These are phyloP conservation scores for Tritrichomonas musculus DNA, from an alignment of 208 protist species.

Conservation along the genomic window DNA sequence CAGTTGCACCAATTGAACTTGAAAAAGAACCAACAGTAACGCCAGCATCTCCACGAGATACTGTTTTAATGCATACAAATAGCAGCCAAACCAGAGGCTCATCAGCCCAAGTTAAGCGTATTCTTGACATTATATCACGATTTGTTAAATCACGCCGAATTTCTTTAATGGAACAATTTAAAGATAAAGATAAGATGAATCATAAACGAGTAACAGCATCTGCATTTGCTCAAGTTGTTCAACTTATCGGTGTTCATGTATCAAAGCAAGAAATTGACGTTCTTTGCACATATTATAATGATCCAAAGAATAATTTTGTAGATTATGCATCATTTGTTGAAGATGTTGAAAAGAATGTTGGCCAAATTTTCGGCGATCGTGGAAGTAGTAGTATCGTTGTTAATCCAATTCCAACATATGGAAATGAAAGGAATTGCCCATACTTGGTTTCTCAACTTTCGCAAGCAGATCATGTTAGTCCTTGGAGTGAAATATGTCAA, in stretches of 20 bases:
- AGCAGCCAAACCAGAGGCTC: not conserved
- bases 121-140: not conserved
- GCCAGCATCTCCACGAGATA: not conserved
- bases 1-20: not conserved
- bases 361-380: not conserved
- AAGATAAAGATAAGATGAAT: not conserved
- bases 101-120: not conserved
- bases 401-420: not conserved
- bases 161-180: not conserved
- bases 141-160: not conserved
- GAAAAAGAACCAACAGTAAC: not conserved
- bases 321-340: not conserved
- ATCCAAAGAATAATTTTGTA: not conserved
- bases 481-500: not conserved
- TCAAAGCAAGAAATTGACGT: not conserved
- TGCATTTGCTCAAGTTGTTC: not conserved
- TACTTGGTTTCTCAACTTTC: not conserved
- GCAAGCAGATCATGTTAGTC: not conserved
- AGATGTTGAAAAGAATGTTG: not conserved
- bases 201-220: not conserved
- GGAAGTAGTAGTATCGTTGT: not conserved
- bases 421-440: not conserved
- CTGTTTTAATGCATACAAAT: not conserved
- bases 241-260: not conserved
- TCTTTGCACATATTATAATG: not conserved